Base-by-base conservation (phyloP, 495 filamentous ascomycete genomes). In the Neurospora sp. region DNA sequence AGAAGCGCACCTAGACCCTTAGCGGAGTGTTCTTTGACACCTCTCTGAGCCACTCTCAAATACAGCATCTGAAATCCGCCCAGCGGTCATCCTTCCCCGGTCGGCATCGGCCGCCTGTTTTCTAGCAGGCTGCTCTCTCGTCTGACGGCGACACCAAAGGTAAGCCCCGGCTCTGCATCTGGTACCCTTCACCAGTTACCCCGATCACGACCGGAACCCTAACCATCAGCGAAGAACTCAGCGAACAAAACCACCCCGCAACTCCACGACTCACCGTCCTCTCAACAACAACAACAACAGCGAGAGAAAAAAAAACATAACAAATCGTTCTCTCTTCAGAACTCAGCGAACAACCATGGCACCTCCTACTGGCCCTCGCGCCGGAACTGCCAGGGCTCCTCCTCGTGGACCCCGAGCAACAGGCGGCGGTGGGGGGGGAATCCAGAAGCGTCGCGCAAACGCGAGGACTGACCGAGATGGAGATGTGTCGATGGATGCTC, bases 401-500 rank as follows among this genome's bases (percentile, higher is more conserved):
- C 53, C 53, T 66, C 53, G 53, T 66, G 53, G 53, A 18, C 53
- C 53, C 53, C 53, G 53, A 66, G 53, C 53, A 18, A 66, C 53
- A 31, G 53, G 74, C 69, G 68, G 73, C 71, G 37, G 37, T 27
- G 77, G 78, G 74, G 91, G 91, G 68, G 91, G 92, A 40, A 92
- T 95, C 72, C 86, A 88, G 70, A 96, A 96, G 85, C 89, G 88
- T 70, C 85, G 81, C 22, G 73, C 72, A 42, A 73, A 79, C 74
- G 73, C 82, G 16, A 86, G 88, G 69, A 84, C 88, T 71, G 93
- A 96, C 78, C 88, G 88, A 75, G 93, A 96, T 85, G 93, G 93
- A 16, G 93, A 96, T 81, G 84, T 96, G 46, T 87, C 89, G 40
- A 97, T 96, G 93, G 92, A 89, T 79, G 83, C 80, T 68, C 80